Base-by-base conservation (phyloP, 805 yeast genomes). In the Yamadazyma akitaensis region DNA sequence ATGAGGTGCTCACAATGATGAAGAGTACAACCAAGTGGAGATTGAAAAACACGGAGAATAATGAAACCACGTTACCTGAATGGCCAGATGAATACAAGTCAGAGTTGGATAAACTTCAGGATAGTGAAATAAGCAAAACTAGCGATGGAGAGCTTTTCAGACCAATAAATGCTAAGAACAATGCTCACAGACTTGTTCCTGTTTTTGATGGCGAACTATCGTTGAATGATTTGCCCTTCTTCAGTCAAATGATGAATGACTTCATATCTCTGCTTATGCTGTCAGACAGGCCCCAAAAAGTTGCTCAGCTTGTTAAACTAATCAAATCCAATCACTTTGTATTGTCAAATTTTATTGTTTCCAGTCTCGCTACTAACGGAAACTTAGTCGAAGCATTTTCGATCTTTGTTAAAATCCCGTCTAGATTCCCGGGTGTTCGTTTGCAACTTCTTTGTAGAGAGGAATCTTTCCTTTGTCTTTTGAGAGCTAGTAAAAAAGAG, bases 191-290 rank as follows among this genome's bases (percentile, higher is more conserved):
- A 36, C 13, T 48, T 13, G 41, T 53, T 33, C 67, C 73, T 2
- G 47, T 64, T 6, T 46, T 71, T 9, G 57, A 57, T 24, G 74
- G 72, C 1, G 47, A 51, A 0, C 32, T 71, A 7, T 42, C 44
- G 5, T 49, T 57, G 2, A 53, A 49, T 9, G 76, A 71, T 48
- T 52, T 71, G 18, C 75, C 76, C 0, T 33, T 47, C 6, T 71
- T 70, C 50, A 44, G 51, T 12, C 36, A 25, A 2, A 48, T 67
- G 34, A 52, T 70, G 10, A 40, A 50, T 11, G 39, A 46, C 3
- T 44, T 56, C 18, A 53, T 62, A 1, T 24, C 25, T 3, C 33
- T 46, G 14, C 49, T 56, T 14, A 46, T 61, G 16, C 52, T 58
- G 24, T 47, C 53, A 5, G 41, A 42, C 8, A 26, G 21, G 18